Base-by-base conservation (phyloP, 805 yeast species). In the Yarrowia divulgata region DNA sequence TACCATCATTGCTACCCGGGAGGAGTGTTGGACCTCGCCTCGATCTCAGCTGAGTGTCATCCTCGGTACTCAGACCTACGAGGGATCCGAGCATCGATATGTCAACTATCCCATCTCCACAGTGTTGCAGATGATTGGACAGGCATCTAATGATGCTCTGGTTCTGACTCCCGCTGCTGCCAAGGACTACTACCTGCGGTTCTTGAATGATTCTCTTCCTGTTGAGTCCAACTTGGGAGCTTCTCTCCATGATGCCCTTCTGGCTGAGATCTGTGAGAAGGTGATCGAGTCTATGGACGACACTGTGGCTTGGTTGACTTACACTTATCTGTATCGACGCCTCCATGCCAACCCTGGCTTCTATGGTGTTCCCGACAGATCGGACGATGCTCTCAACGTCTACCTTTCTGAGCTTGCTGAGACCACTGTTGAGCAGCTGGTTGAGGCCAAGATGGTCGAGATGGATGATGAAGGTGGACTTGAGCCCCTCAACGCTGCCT, bases 281-380 rank as follows among this genome's bases (percentile, higher is more conserved):
- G 81, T 87, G 14, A 84, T 94, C 69, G 83, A 81, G 57, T 82
- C 85, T 8, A 87, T 90, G 75, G 97, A 93, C 74, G 95, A 90
- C 73, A 91, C 97, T 73, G 85, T 95, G 70, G 97, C 94, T 74
- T 92, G 97, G 96, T 75, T 95, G 42, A 90, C 97, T 0, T 91
- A 85, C 76, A 85, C 97, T 0, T 90, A 88, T 73, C 90, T 93
- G 74, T 95, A 91, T 78, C 82, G 96, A 72, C 82, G 98, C 64
- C 76, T 95, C 23, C 89, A 87, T 69, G 83, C 85, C 43, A 95
- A 95, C 76, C 98, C 99, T 3, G 87, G 95, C 70, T 95, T 85
- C 76, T 95, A 95, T 75, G 97, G 93, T n/a, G 84, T 91, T 8
- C 81, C 81, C 49, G 90, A 88, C 71, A 81, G 83, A 2, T 80